Percentiles rank a stretch among this genome's conserved stretches.
phyloP scores from a whole-genome alignment of 169 alveolate genomes.

The Plasmodium coatneyi region DNA sequence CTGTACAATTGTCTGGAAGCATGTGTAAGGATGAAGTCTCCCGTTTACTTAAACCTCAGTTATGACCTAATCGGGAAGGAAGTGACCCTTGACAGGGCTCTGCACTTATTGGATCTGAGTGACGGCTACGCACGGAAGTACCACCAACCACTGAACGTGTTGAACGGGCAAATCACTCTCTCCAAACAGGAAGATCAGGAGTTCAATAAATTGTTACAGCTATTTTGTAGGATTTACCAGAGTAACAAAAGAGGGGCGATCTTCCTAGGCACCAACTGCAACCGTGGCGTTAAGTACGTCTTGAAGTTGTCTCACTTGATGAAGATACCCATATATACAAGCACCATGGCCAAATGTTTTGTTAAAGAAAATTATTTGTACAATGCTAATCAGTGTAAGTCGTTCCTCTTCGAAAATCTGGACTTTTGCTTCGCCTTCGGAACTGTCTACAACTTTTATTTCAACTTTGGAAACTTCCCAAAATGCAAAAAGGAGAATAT shows the following conservation, averaged over 20 bases:
- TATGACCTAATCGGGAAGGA: constrained; percentile 29
- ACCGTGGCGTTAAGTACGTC: constrained; percentile 56
- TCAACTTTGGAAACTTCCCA: constrained; percentile 60
- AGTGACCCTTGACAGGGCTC: constrained; percentile 19
- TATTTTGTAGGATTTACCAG: constrained; percentile 5
- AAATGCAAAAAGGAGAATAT: constrained; percentile 42
- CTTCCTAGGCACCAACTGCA: constrained; percentile 58
- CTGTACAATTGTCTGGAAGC: neutral
- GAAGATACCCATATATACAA: constrained; percentile 47
- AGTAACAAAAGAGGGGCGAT: constrained; percentile 54
- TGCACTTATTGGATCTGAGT: neutral
- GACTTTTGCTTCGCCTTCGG: constrained; percentile 61
- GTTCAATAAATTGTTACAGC: neutral
- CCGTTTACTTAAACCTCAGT: constrained; percentile 55
- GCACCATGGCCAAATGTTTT: constrained; percentile 45
- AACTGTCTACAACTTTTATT: constrained; percentile 52
- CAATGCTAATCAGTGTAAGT: constrained; percentile 58
- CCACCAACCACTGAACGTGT: neutral
- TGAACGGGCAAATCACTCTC: neutral
- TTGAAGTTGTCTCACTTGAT: constrained; percentile 29
- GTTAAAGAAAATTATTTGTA: constrained; percentile 61
- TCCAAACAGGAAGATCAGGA: neutral
- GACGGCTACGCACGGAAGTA: neutral
- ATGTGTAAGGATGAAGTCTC: neutral
- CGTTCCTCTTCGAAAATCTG: constrained; percentile 49